Conservation (phyloP, 345 rosid species). For the Arabidopsis arenosa region DNA sequence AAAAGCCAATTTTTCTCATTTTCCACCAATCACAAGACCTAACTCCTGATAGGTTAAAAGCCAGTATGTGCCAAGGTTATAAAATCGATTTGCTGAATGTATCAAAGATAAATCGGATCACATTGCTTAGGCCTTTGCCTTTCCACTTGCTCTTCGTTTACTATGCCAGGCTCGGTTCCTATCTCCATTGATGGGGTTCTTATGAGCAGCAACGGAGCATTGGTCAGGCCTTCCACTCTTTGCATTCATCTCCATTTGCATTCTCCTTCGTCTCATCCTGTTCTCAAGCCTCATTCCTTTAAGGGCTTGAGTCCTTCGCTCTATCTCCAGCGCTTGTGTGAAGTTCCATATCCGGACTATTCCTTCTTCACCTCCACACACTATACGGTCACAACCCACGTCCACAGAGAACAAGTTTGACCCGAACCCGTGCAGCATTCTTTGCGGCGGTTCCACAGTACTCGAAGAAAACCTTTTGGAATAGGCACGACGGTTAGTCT, state of each 20-base stretch:
- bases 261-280: constrained; percentile 76
- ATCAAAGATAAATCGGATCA: neutral
- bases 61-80: constrained; percentile 21
- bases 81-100: constrained; percentile 7
- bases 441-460: constrained; percentile 80
- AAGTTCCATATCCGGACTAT: constrained; percentile 89
- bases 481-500: constrained; percentile 45
- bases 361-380: constrained; percentile 92
- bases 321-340: constrained; percentile 78
- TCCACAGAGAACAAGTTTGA: constrained; percentile 74
- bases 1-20: constrained; percentile 4
- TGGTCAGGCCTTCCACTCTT: constrained; percentile 60
- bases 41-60: constrained; percentile 18
- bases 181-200: constrained; percentile 63
- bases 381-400: constrained; percentile 86
- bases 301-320: constrained; percentile 60
- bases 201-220: constrained; percentile 84
- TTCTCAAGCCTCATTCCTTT: constrained; percentile 79
- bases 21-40: constrained; percentile 23
- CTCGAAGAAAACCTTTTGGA: constrained; percentile 49
- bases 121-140: constrained; percentile 64
- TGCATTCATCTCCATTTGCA: constrained; percentile 69
- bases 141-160: constrained; percentile 69
- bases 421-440: constrained; percentile 88
- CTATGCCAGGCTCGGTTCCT: constrained; percentile 60